These are phyloP conservation scores for Populus pruinosa DNA, from an alignment of 345 rosid genomes.

Conservation along the genomic window DNA sequence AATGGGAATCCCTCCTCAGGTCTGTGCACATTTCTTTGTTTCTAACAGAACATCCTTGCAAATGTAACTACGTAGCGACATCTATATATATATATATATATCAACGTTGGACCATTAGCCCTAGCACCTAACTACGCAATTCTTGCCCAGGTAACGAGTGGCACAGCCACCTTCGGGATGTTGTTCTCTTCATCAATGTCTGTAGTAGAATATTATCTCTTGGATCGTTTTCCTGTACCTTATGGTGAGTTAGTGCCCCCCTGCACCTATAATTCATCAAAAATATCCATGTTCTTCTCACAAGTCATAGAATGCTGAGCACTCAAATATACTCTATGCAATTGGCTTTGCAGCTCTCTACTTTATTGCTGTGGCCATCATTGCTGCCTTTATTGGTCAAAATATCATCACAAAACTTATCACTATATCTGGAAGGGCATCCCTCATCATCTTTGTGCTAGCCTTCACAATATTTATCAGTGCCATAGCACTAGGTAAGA, in stretches of 20 bases:
- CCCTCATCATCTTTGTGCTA: conserved; percentile 14
- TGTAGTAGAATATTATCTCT: conserved; percentile 4
- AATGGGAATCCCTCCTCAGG: conserved; percentile 11
- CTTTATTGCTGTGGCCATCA: conserved; percentile 10
- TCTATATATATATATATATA: no score
- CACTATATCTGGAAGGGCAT: conserved; percentile 6
- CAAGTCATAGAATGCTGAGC: background rate
- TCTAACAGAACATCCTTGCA: background rate
- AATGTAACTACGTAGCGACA: no score
- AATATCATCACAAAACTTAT: background rate
- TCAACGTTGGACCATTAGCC: no score
- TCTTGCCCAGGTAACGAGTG: background rate
- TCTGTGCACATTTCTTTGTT: background rate
- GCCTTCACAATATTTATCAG: conserved; percentile 16
- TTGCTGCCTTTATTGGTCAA: conserved; percentile 15
- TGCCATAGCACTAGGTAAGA: conserved; percentile 13
- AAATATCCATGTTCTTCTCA: background rate
- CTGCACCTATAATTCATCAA: background rate
- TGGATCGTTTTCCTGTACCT: conserved; percentile 7
- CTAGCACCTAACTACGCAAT: background rate
- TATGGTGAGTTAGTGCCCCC: background rate
- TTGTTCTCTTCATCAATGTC: conserved; percentile 7
- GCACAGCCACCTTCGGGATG: conserved; percentile 8
- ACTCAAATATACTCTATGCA: background rate
- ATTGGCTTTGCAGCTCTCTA: conserved; percentile 5